Evolutionary conservation across 1,284 basidiomycete species (phyloP).

Genomic region (Paramarasmius palmivorus): DNA sequence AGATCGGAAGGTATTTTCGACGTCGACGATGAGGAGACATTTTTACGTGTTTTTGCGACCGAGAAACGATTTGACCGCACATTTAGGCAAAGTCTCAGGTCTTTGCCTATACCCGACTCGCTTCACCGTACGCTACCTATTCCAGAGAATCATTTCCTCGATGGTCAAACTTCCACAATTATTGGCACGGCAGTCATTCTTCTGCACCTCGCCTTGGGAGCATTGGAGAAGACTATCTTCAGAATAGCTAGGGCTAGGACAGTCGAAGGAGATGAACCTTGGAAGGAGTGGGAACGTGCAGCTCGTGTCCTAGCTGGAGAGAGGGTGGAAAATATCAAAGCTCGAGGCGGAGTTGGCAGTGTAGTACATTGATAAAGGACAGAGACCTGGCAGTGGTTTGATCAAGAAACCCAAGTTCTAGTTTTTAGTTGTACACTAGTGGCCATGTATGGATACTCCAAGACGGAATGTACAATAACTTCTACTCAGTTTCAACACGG

Average conservation of each 20-base stretch:
- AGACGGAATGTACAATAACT: no score
- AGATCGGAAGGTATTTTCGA: neutral
- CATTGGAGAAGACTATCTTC: neutral
- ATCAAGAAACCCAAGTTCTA: no score
- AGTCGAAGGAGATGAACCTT: neutral
- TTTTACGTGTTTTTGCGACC: neutral
- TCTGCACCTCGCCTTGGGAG: neutral
- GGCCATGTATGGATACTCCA: no score
- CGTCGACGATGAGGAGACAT: neutral
- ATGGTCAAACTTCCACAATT: neutral
- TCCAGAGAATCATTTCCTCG: neutral
- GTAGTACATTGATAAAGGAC: no score
- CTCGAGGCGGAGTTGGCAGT: no score
- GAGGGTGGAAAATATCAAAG: no score
- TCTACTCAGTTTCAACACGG: no score
- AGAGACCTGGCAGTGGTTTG: no score
- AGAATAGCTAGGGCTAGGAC: neutral
- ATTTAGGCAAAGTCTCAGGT: neutral
- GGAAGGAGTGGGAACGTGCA: neutral
- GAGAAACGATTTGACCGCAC: no score
- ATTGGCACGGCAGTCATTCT: neutral
- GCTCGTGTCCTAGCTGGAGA: neutral
- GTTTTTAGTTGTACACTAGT: no score
- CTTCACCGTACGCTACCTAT: neutral
- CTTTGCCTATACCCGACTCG: neutral